Base-by-base conservation (phyloP, 495 filamentous ascomycete species). In the Penicillium chermesinum region DNA sequence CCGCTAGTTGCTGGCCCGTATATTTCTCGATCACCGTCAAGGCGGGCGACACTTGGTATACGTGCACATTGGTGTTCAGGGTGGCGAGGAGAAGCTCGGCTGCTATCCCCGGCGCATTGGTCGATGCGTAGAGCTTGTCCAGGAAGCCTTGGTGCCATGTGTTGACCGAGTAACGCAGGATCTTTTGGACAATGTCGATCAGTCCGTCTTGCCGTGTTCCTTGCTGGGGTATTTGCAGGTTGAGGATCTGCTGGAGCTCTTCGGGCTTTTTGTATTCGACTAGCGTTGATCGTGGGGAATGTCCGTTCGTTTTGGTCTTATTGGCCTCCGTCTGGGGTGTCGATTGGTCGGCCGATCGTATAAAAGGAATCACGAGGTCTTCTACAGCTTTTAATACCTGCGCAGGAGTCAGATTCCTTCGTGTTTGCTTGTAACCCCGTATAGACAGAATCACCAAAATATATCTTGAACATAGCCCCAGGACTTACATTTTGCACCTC, bases 141-240 rank as follows among this genome's bases (percentile, higher is more conserved):
- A 96, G 66, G 68, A 98, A 96, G 7, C 91, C 93, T 59, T 91
- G 88, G 64, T 91, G 85, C 91, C 91, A 97, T 25, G 91, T 96
- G 66, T 97, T 97, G 57, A 96, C 91, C 40, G 82, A 86, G 70
- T 93, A 88, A 43, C 78, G 73, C 43, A 96, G 73, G 25, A 94
- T 72, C 54, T 81, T 76, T 50, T 80, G 67, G 20, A 91, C 73
- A 2, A 79, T 67, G 17, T 78, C 62, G 16, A 91, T 64, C 41
- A 96, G 62, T 0, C 89, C 89, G 12, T 86, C 80, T 57, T 85
- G 83, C 2, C 86, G 87, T 30, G 71, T 68, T 8, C 85, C 86
- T 37, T 77, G 67, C 10, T 71, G 64, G 1, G 89, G 88, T 6
- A 96, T 67, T 7, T 76, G 61, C 14, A 95, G 65, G 14, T 82